Evolutionary conservation across 1,284 basidiomycete genomes (phyloP).

Genomic region (Moesziomyces parantarcticus): DNA sequence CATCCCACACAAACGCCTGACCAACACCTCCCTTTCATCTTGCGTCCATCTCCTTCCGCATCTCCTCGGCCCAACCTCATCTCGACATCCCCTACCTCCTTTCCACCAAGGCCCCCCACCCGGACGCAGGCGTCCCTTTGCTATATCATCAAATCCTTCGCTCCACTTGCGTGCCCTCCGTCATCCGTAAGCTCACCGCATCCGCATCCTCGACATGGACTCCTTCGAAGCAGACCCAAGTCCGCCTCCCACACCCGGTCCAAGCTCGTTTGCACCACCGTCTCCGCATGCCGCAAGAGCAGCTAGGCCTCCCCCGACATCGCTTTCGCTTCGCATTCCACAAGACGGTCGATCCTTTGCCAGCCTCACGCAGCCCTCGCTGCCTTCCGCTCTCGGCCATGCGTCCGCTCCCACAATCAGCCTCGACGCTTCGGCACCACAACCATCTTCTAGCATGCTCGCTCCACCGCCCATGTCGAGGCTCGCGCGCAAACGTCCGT

Average conservation of each 20-base stretch:
- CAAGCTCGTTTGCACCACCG: slow-evolving; percentile 38
- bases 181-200: background rate
- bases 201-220: slow-evolving; percentile 11
- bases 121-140: background rate
- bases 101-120: background rate
- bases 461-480: slow-evolving; percentile 15
- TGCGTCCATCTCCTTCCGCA: background rate
- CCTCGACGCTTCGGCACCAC: slow-evolving; percentile 12
- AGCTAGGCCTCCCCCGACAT: slow-evolving; percentile 12
- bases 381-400: slow-evolving; percentile 7
- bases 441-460: slow-evolving; percentile 14
- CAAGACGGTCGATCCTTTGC: slow-evolving; percentile 36
- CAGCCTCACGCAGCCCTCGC: slow-evolving; percentile 27
- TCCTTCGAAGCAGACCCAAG: slow-evolving; percentile 12
- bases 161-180: too few species aligned
- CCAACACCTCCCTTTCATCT: slow-evolving; percentile 4
- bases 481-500: slow-evolving; percentile 41
- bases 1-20: slow-evolving; percentile 7
- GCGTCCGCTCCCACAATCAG: slow-evolving; percentile 3
- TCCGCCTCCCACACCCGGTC: slow-evolving; percentile 43
- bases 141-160: too few species aligned
- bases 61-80: slow-evolving; percentile 3
- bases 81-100: slow-evolving; percentile 5
- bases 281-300: slow-evolving; percentile 6
- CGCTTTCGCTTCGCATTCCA: slow-evolving; percentile 42